Base-by-base conservation (phyloP, 75 land plant genomes). In the Pinus taeda region DNA sequence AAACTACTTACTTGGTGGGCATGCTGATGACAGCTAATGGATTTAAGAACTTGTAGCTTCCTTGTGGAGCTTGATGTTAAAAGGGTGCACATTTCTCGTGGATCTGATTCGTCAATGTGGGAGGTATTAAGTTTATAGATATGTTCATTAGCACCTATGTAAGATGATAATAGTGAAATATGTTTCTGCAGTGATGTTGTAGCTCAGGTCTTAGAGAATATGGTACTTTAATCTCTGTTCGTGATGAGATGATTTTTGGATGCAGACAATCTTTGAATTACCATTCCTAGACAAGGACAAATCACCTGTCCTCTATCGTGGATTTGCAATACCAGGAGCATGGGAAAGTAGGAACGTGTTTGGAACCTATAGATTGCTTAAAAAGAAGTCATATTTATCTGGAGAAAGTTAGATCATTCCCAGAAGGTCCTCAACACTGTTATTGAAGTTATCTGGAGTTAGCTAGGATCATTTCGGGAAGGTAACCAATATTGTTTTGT, bases 241-340 rank as follows among this genome's bases (percentile, higher is more conserved):
- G 13, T 66, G 45, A 79, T 77, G n/a, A 21, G 24, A 57, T 21
- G 21, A 8, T n/a, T 60, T 75, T 55, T 71, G 39, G 24, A 69
- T 84, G 69, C 90, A 97, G 99, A 79, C 81, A 15, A 64, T 95
- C 57, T 86, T 86, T 55, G 93, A 91, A 61, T 62, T 86, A 36
- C 93, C 79, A 49, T 97, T 85, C 57, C 89, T 97, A 71, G 99
- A 97, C 80, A 85, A 94, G 55, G 96, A 97, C 79, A 75, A 82
- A 33, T 97, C 99, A 33, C 96, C 96, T 55, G 63, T 90, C 5
- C 21, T 79, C 12, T 85, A 91, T 63, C 85, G 99, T n/a, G 94
- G 98, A 30, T 95, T 97, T 71, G 93, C 93, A 82, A 86, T 97
- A 61, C 99, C 99, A 36, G 85, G 93, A 77, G 57, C 72, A 6